These are phyloP conservation scores for Fraxinus pennsylvanica DNA, from an alignment of 257 asterid genomes.

Conservation along the genomic window DNA sequence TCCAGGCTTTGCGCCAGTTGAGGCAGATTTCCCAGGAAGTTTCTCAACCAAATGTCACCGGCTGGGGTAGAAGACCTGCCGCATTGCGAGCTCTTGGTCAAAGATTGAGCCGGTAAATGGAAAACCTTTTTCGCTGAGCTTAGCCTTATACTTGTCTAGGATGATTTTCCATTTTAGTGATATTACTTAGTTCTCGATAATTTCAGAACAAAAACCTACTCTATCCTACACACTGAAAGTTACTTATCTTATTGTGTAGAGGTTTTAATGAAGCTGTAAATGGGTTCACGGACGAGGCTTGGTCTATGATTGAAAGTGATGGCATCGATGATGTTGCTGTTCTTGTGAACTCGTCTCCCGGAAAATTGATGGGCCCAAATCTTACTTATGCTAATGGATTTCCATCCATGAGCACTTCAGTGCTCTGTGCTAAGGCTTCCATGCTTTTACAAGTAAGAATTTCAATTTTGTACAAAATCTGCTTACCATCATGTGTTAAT, in stretches of 20 bases:
- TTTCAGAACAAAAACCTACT: background rate
- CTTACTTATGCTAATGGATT: constrained; percentile 69
- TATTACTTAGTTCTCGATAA: background rate
- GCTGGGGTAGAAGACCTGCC: constrained; percentile 97
- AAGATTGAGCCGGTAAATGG: constrained; percentile 78
- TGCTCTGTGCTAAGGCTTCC: constrained; percentile 93
- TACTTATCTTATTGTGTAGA: constrained; percentile 41
- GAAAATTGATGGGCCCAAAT: constrained; percentile 70
- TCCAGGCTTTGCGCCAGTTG: constrained; percentile 86
- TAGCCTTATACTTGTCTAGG: background rate
- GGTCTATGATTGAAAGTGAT: constrained; percentile 85
- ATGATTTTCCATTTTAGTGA: background rate
- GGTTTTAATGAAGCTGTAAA: constrained; percentile 98
- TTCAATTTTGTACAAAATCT: background rate
- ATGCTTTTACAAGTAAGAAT: constrained; percentile 81
- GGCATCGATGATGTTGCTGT: constrained; percentile 93
- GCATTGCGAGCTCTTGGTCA: constrained; percentile 93
- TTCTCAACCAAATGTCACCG: constrained; percentile 75
- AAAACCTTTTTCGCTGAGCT: background rate
- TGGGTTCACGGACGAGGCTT: constrained; percentile 90
- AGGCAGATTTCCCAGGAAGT: constrained; percentile 90
- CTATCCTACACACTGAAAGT: constrained; percentile 3
- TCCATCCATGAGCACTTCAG: constrained; percentile 70
- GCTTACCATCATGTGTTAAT: background rate
- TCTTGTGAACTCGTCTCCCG: constrained; percentile 82